Base-by-base conservation (phyloP, 2,329 filamentous ascomycete species). In the Exophiala calicioides region DNA sequence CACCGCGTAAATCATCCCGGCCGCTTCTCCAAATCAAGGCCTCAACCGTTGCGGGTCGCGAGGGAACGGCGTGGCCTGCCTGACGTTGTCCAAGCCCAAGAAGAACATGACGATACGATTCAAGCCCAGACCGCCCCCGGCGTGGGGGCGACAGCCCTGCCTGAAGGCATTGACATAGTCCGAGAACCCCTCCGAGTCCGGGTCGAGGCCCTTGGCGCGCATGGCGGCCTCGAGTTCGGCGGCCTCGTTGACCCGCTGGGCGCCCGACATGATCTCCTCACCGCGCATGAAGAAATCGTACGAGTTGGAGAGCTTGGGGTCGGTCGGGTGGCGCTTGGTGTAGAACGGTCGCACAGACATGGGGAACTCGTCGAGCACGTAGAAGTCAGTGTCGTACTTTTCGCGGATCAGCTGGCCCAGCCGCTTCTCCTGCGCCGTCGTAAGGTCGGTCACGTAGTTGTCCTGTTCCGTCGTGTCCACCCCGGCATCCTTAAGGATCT, bases 361-460 rank as follows among this genome's bases (percentile, higher is more conserved):
- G 33, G 93, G 93, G 77, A 95, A 98, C 71, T 97, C 93, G 76
- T 97, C 91, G 53, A 98, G 80, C 16, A 94, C 85, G 73, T 95
- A 97, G 74, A 97, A 97, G 73, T 98, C 93, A 50, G 90, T 93
- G 65, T 86, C 81, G 78, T 86, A 95, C 72, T 95, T 96, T 60
- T 88, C 79, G 47, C 88, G 85, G 57, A 97, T 82, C 36, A 97
- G 77, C 19, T 82, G 84, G 47, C 93, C 93, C 6, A 97, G 83
- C n/a, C 85, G 87, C 73, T 68, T 75, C 61, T 76, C 73, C 67
- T 74, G 73, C 5, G 71, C 66, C 6, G 73, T 76, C 45, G 63
- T 65, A 53, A 74, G 63, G 52, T 74, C 71, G 40, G 72, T 74
- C 52, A 72, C 68, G 47, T 72, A 73, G 41, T 64, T 63, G 54